These are phyloP conservation scores for Aspergillus piperis DNA, from an alignment of 2,329 filamentous ascomycete genomes.

Conservation along the genomic window DNA sequence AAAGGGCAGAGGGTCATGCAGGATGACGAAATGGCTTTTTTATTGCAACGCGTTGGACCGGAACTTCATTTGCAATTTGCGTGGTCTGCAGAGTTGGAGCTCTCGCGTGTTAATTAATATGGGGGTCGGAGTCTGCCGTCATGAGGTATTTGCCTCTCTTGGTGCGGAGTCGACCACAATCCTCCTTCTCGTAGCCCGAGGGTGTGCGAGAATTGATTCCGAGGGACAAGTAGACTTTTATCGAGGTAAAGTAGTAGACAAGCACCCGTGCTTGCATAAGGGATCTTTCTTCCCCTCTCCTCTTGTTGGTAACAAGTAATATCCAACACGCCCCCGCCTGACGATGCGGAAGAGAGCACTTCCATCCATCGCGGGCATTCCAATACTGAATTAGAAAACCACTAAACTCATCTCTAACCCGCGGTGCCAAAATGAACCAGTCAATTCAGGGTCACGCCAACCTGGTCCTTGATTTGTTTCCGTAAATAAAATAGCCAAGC, in stretches of 20 bases:
- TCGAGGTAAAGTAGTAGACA: neutral
- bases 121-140: neutral
- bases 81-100: slow-evolving; percentile 15
- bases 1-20: slow-evolving; percentile 6
- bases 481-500: neutral
- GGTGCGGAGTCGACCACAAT: neutral
- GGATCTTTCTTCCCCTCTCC: neutral
- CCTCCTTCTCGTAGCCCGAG: neutral
- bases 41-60: neutral
- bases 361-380: neutral
- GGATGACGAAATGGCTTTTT: slow-evolving; percentile 15
- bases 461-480: neutral
- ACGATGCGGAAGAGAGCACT: neutral
- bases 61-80: slow-evolving; percentile 6
- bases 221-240: neutral
- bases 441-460: neutral
- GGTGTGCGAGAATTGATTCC: neutral
- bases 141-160: slow-evolving; percentile 2
- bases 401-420: neutral
- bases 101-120: neutral
- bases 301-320: slow-evolving; percentile 2
- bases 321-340: neutral
- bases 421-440: neutral
- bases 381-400: neutral
- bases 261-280: neutral